Conservation (phyloP, 2,329 filamentous ascomycete species). For the Ophiocordyceps camponoti-floridani region DNA sequence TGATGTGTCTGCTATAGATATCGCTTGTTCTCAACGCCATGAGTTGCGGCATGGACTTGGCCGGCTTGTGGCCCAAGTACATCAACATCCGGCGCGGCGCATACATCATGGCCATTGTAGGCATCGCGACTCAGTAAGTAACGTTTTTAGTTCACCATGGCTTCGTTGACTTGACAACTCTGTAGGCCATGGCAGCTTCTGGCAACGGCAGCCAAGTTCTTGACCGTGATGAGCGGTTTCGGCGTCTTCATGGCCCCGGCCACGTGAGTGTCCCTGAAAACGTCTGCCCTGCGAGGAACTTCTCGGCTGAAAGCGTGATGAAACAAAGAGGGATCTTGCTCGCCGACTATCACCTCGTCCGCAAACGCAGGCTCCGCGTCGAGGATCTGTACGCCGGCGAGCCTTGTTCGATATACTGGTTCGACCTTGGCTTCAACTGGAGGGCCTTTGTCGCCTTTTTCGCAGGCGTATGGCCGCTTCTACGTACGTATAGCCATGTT, state of each 20-base stretch:
- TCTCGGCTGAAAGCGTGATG: not conserved
- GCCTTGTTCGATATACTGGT: slow-evolving; percentile 18
- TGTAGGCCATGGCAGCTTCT: slow-evolving; percentile 11
- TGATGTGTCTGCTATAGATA: slow-evolving; percentile 2
- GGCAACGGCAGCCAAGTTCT: slow-evolving; percentile 10
- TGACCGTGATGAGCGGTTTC: slow-evolving; percentile 10
- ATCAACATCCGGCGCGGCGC: slow-evolving; percentile 38
- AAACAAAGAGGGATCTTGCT: slow-evolving; percentile 9
- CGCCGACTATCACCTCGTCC: slow-evolving; percentile 12
- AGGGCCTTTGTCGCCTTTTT: slow-evolving; percentile 13
- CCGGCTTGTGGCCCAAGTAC: slow-evolving; percentile 30
- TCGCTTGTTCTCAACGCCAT: slow-evolving; percentile 25
- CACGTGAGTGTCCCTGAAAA: slow-evolving; percentile 2
- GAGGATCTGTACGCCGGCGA: slow-evolving; percentile 16
- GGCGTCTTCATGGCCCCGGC: slow-evolving; percentile 8
- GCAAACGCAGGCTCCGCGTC: slow-evolving; percentile 17
- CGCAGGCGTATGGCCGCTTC: not conserved
- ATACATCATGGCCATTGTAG: slow-evolving; percentile 26
- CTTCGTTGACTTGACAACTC: not conserved
- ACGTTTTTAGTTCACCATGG: not conserved
- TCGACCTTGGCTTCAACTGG: slow-evolving; percentile 16
- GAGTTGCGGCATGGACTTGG: slow-evolving; percentile 35
- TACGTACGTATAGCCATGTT: not conserved
- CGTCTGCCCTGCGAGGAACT: not conserved
- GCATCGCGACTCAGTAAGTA: slow-evolving; percentile 11